These are phyloP conservation scores for Lasiosphaeris hirsuta DNA, from an alignment of 495 filamentous ascomycete genomes.

Conservation along the genomic window DNA sequence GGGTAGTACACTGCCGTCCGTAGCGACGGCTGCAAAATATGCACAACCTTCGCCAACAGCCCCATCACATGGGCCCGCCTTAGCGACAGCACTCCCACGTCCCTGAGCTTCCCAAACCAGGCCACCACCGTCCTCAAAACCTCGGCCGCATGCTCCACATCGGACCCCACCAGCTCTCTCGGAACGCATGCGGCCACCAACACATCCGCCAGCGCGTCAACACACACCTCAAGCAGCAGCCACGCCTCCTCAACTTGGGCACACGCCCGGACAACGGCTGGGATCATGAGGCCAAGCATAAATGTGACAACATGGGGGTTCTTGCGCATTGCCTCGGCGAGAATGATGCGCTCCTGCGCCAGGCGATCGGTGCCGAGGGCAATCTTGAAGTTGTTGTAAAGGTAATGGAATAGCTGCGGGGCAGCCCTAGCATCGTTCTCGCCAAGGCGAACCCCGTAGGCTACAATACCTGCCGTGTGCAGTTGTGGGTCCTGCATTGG, in stretches of 20 bases:
- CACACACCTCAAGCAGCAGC: slow-evolving; percentile 41
- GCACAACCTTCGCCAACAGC: slow-evolving; percentile 11
- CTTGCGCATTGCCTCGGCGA: slow-evolving; percentile 38
- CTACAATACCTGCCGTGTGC: slow-evolving; percentile 45
- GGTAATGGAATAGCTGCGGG: slow-evolving; percentile 47
- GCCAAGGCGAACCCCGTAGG: slow-evolving; percentile 45
- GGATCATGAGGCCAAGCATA: slow-evolving; percentile 41
- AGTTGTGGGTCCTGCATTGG: slow-evolving; percentile 47
- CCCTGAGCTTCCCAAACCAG: slow-evolving; percentile 14
- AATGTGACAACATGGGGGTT: slow-evolving; percentile 40
- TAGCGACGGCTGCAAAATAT: slow-evolving; percentile 21
- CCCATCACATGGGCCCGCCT: slow-evolving; percentile 18
- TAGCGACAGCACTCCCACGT: slow-evolving; percentile 1
- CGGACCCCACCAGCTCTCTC: slow-evolving; percentile 23
- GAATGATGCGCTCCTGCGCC: slow-evolving; percentile 35
- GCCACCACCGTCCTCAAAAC: slow-evolving; percentile 21
- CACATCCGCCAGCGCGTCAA: slow-evolving; percentile 25
- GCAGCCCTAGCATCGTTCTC: slow-evolving; percentile 40
- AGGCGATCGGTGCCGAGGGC: slow-evolving; percentile 42
- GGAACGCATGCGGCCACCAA: slow-evolving; percentile 26
- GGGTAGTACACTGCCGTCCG: slow-evolving; percentile 10
- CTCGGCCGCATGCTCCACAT: slow-evolving; percentile 21
- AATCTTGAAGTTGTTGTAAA: slow-evolving; percentile 50
- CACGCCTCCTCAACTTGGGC: slow-evolving; percentile 22
- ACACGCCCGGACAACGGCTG: slow-evolving; percentile 35